Evolutionary conservation across 768 basidiomycete species (phyloP).

Genomic region (Tremella yokohamensis): DNA sequence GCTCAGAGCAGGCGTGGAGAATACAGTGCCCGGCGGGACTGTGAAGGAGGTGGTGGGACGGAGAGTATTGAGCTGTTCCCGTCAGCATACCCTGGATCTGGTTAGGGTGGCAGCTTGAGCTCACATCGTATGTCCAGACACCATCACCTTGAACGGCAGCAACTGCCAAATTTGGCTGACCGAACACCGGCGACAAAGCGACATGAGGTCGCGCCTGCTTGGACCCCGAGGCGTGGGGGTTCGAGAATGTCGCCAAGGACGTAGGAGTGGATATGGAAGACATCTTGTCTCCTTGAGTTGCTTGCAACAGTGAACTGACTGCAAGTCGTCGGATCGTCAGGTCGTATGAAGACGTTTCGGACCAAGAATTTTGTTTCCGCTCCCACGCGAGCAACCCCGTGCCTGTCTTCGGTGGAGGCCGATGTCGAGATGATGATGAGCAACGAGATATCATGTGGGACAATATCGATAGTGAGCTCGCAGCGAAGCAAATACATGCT

Average conservation of each 20-base stretch:
- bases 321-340: too few relatives aligned
- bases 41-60: constrained; percentile 48
- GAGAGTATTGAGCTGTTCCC: constrained; percentile 31
- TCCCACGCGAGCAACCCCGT: too few relatives aligned
- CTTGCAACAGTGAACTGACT: too few relatives aligned
- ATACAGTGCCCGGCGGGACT: constrained; percentile 42
- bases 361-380: too few relatives aligned
- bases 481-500: too few relatives aligned
- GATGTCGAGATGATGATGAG: too few relatives aligned
- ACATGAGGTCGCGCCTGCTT: constrained; percentile 31
- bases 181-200: constrained; percentile 32
- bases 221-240: constrained; percentile 41
- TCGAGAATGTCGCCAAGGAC: constrained; percentile 42
- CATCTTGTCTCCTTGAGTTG: constrained; percentile 8
- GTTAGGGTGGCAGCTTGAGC: constrained; percentile 6
- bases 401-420: too few relatives aligned
- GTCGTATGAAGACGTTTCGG: too few relatives aligned
- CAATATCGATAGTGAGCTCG: too few relatives aligned
- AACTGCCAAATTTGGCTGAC: constrained; percentile 31
- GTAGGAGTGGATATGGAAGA: constrained; percentile 39
- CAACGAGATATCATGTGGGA: too few relatives aligned
- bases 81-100: too few relatives aligned
- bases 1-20: constrained; percentile 39
- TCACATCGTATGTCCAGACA: constrained; percentile 51
- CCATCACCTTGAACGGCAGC: constrained; percentile 50